Evolutionary conservation across 1,284 basidiomycete species (phyloP).

Genomic region (Earliella scabrosa): DNA sequence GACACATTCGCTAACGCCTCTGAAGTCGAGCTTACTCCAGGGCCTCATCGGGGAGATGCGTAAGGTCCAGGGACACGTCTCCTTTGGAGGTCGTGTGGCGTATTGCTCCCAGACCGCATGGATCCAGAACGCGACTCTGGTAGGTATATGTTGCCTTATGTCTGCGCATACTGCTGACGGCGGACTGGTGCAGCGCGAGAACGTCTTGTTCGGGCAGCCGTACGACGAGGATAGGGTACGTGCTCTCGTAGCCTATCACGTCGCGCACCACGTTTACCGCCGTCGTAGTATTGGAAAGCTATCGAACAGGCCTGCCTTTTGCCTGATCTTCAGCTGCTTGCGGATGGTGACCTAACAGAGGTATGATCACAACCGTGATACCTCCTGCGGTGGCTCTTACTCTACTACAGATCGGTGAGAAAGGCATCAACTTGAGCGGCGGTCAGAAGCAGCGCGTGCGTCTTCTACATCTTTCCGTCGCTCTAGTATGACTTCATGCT

Average conservation of each 20-base stretch:
- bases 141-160: constrained; percentile 35
- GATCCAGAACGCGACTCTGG: constrained; percentile 86
- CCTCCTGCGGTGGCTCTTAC: too few species aligned
- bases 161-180: background rate
- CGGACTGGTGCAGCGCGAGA: constrained; percentile 50
- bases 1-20: background rate
- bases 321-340: constrained; percentile 72
- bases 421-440: constrained; percentile 65
- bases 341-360: constrained; percentile 79
- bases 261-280: background rate
- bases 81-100: constrained; percentile 71
- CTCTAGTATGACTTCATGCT: background rate
- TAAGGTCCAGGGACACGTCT: constrained; percentile 53
- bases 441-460: constrained; percentile 64
- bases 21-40: constrained; percentile 69
- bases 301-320: constrained; percentile 66
- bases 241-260: background rate
- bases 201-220: constrained; percentile 69
- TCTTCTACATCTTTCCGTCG: too few species aligned
- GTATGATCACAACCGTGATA: too few species aligned
- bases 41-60: constrained; percentile 81
- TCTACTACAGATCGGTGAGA: constrained; percentile 73
- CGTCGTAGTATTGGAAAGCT: constrained; percentile 62
- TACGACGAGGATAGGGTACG: constrained; percentile 59
- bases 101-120: constrained; percentile 89